Conservation (phyloP, 306 rosid species). For the Lathyrus oleraceus region DNA sequence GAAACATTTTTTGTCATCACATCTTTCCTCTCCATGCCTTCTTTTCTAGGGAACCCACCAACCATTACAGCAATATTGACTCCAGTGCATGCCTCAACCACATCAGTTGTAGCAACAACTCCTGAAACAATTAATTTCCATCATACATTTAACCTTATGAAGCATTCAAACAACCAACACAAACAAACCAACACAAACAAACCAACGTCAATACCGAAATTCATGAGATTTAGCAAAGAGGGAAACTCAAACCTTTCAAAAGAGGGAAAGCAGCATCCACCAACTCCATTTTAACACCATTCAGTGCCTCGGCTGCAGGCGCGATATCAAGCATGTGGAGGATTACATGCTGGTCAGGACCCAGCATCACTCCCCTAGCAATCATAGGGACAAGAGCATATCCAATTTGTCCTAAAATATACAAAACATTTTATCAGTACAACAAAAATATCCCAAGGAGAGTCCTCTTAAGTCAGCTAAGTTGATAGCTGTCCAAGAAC, state of each 20-base stretch:
- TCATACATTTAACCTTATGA: neutral
- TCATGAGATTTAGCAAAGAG: neutral
- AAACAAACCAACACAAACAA: too few species aligned
- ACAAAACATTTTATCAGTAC: conserved; percentile 19
- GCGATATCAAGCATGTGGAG: conserved; percentile 91
- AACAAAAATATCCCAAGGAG: neutral
- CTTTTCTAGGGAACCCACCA: conserved; percentile 98
- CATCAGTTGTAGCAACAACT: conserved; percentile 96
- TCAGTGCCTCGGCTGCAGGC: conserved; percentile 87
- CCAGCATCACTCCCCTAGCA: conserved; percentile 94
- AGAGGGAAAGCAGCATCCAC: conserved; percentile 95
- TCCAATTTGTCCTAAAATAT: conserved; percentile 89
- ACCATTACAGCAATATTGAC: conserved; percentile 89
- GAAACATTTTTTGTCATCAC: conserved; percentile 96
- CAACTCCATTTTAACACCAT: conserved; percentile 93
- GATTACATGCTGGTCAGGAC: conserved; percentile 91
- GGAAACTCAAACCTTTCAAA: conserved; percentile 61
- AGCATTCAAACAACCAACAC: neutral
- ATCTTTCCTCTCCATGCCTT: conserved; percentile 98
- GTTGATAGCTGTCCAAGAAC: too few species aligned
- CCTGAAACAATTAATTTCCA: conserved; percentile 48
- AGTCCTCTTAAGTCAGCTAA: too few species aligned
- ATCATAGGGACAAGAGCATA: conserved; percentile 98
- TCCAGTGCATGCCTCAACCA: conserved; percentile 83
- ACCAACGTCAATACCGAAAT: neutral